Conservation (phyloP, 352 stramenopile species). For the Phytophthora litchii region DNA sequence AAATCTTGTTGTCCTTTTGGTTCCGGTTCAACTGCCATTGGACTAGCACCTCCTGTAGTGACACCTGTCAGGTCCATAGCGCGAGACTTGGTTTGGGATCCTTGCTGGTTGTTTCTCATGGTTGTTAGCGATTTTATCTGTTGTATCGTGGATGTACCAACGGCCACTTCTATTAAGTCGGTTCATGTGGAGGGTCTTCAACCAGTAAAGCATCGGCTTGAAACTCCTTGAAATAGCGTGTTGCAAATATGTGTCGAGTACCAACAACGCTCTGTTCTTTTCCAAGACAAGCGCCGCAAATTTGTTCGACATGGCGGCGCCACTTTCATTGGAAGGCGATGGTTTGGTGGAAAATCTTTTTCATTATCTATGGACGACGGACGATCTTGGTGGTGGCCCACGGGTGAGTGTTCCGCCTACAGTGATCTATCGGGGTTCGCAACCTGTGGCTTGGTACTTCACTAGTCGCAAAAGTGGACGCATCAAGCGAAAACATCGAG, state of each 20-base stretch:
- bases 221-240: slow-evolving; percentile 41
- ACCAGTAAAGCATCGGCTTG: slow-evolving; percentile 2
- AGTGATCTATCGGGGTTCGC: slow-evolving; percentile 92
- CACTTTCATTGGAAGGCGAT: slow-evolving; percentile 82
- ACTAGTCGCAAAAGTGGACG: slow-evolving; percentile 81
- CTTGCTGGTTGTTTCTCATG: slow-evolving; percentile 32
- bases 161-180: too few relatives aligned
- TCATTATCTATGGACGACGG: slow-evolving; percentile 91
- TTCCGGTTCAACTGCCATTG: slow-evolving; percentile 30
- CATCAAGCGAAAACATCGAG: slow-evolving; percentile 93
- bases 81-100: slow-evolving; percentile 23
- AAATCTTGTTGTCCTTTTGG: slow-evolving; percentile 71
- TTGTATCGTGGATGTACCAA: neutral
- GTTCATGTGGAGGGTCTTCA: neutral
- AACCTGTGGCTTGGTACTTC: slow-evolving; percentile 96
- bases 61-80: slow-evolving; percentile 2
- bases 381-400: slow-evolving; percentile 89
- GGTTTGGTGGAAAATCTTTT: slow-evolving; percentile 90
- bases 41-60: neutral
- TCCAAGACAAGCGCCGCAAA: slow-evolving; percentile 1
- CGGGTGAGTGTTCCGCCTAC: slow-evolving; percentile 93
- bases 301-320: slow-evolving; percentile 50
- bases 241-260: slow-evolving; percentile 21
- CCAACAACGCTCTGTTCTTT: slow-evolving; percentile 8
- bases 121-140: neutral